phyloP scores from a whole-genome alignment of 2,329 filamentous ascomycete species.

The Xylariaceae sp. region DNA sequence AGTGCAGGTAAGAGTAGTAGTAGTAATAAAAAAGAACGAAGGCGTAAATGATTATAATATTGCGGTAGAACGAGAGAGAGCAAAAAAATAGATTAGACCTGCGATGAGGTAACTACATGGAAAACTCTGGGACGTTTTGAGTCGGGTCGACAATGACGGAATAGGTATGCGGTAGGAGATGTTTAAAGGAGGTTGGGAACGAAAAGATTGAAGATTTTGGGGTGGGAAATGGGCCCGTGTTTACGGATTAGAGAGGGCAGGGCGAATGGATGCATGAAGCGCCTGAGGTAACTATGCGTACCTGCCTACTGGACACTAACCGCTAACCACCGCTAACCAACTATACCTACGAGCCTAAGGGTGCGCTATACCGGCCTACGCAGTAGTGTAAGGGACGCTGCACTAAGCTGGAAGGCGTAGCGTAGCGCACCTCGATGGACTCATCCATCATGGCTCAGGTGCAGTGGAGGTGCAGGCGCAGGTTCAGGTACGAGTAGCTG shows the following conservation, averaged over 20 bases:
- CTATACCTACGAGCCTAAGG: no score
- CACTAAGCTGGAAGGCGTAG: no score
- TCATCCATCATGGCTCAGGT: no score
- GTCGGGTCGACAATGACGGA: slow-evolving; percentile 13
- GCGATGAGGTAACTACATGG: slow-evolving; percentile 7
- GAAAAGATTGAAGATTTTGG: slow-evolving; percentile 14
- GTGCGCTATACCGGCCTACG: neutral
- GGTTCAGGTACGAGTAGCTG: no score
- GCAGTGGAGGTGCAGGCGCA: no score
- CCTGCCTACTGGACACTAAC: neutral
- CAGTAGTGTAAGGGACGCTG: no score
- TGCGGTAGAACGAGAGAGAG: slow-evolving; percentile 4
- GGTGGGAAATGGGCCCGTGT: slow-evolving; percentile 8
- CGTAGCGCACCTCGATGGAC: no score
- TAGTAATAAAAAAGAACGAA: slow-evolving; percentile 3
- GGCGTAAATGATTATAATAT: slow-evolving; percentile 14
- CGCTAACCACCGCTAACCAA: no score
- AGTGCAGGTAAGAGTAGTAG: neutral
- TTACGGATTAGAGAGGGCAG: slow-evolving; percentile 9
- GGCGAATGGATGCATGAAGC: neutral
- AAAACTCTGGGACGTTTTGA: slow-evolving; percentile 6
- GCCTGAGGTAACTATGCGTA: neutral
- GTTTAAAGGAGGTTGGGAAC: slow-evolving; percentile 20
- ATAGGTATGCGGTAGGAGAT: slow-evolving; percentile 14
- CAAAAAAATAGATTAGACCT: slow-evolving; percentile 11